These are phyloP conservation scores for Jackrogersella minutella DNA, from an alignment of 495 filamentous ascomycete genomes.

Conservation along the genomic window DNA sequence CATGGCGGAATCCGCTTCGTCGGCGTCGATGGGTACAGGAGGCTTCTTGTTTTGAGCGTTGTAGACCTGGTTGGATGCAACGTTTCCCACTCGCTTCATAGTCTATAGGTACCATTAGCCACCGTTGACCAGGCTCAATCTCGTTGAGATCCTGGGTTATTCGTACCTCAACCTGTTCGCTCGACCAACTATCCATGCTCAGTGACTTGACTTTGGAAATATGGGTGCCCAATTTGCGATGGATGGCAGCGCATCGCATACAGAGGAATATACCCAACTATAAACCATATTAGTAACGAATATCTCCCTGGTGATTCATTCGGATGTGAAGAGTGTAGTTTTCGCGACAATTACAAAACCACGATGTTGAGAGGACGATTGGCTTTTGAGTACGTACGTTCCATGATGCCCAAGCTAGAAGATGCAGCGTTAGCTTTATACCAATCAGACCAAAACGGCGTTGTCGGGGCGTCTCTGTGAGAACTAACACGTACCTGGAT, in stretches of 20 bases:
- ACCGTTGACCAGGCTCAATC: neutral
- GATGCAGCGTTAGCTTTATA: conserved; percentile 31
- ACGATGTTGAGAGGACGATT: conserved; percentile 2
- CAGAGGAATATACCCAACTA: conserved; percentile 96
- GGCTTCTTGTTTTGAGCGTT: conserved; percentile 86
- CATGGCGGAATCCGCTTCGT: conserved; percentile 91
- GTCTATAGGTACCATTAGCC: conserved; percentile 62
- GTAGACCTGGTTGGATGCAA: conserved; percentile 81
- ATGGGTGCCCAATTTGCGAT: conserved; percentile 96
- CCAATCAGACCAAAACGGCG: neutral
- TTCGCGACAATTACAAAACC: neutral
- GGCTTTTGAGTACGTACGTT: conserved; percentile 70
- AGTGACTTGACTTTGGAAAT: conserved; percentile 98
- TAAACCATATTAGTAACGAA: conserved; percentile 31
- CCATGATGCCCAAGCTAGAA: conserved; percentile 96
- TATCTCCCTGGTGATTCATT: conserved; percentile 17
- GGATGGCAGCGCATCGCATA: conserved; percentile 94
- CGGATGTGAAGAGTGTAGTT: neutral
- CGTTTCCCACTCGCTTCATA: conserved; percentile 92
- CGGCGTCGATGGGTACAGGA: conserved; percentile 82
- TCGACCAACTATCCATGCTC: conserved; percentile 96
- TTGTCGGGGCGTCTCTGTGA: neutral
- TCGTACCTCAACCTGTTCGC: conserved; percentile 92
- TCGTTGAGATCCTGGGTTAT: neutral
- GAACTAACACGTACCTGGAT: conserved; percentile 77